Base-by-base conservation (phyloP, 2,329 filamentous ascomycete species). In the Diplocarpon rosae region DNA sequence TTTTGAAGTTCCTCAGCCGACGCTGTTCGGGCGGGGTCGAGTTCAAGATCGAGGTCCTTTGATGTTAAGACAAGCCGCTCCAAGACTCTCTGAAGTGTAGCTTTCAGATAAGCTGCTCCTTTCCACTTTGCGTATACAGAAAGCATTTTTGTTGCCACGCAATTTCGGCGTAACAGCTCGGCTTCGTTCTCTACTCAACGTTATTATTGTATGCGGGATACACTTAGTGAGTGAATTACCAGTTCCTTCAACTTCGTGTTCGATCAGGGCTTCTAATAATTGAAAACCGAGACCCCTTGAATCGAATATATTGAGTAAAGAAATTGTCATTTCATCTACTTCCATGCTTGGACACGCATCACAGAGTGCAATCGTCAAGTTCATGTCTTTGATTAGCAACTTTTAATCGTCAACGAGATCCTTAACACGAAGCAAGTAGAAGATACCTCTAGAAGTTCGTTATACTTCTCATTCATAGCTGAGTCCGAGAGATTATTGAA, bases 41-140 rank as follows among this genome's bases (percentile, higher is more conserved):
- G 69, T 55, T 84, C 80, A 15, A 84, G 68, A 55, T 83, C 78
- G 1, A 84, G 66, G 48, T 83, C 78, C 51, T 81, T 76, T 0
- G 78, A 79, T 2, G 78, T 80, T 28, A 78, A 59, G 67, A 83
- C 78, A 34, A 84, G 65, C 39, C 78, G 68, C 57, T 83, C 78
- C 1, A 84, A 63, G 2, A 83, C 77, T 54, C 80, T 80, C 52
- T 81, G 77, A 9, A 84, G 65, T 1, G 80, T 83, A 12, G 69
- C 66, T 52, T 74, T 76, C 30, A 84, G 68, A 56, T 84, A 84
- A 3, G 69, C 61, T 13, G 71, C 66, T 11, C 80, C 80, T 62
- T 83, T 83, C 80, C 80, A 84, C 56, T 80, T 83, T 5, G 78
- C 79, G 54, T 82, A 84, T 7, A 83, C 70, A 0, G 80, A 82